phyloP scores from a whole-genome alignment of 495 filamentous ascomycete species.

The Xylaria flabelliformis region DNA sequence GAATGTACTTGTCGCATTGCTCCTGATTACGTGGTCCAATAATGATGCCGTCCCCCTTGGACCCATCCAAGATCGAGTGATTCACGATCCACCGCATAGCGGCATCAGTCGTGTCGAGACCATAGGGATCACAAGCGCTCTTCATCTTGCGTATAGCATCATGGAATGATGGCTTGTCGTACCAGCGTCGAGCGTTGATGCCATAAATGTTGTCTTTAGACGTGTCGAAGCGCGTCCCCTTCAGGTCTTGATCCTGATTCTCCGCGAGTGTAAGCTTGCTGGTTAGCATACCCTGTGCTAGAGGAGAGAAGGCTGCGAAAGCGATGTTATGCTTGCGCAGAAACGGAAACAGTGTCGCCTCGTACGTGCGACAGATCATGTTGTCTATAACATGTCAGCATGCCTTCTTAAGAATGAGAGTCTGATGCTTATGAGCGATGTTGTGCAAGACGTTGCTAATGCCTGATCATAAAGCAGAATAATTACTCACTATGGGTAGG shows the following conservation, averaged over 20 bases:
- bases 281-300: constrained; percentile 39
- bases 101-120: neutral
- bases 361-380: constrained; percentile 44
- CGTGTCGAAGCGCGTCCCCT: neutral
- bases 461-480: neutral
- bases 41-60: neutral
- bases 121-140: constrained; percentile 19
- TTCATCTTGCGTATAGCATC: constrained; percentile 47
- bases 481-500: neutral
- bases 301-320: constrained; percentile 29
- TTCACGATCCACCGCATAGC: neutral
- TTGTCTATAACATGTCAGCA: constrained; percentile 27
- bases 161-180: constrained; percentile 48
- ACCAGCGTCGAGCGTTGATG: constrained; percentile 28
- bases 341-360: constrained; percentile 48
- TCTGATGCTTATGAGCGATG: neutral
- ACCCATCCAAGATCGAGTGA: neutral
- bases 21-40: neutral
- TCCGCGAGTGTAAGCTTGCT: constrained; percentile 31
- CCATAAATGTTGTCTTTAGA: constrained; percentile 1
- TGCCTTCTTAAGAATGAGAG: neutral
- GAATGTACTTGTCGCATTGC: neutral
- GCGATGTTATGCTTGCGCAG: constrained; percentile 45
- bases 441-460: neutral
- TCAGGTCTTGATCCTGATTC: constrained; percentile 4